A percentile compares a stretch with the other conserved stretches of the same genome.
Evolutionary conservation across 352 stramenopile species (phyloP).

Genomic region (Globisporangium nodosum): DNA sequence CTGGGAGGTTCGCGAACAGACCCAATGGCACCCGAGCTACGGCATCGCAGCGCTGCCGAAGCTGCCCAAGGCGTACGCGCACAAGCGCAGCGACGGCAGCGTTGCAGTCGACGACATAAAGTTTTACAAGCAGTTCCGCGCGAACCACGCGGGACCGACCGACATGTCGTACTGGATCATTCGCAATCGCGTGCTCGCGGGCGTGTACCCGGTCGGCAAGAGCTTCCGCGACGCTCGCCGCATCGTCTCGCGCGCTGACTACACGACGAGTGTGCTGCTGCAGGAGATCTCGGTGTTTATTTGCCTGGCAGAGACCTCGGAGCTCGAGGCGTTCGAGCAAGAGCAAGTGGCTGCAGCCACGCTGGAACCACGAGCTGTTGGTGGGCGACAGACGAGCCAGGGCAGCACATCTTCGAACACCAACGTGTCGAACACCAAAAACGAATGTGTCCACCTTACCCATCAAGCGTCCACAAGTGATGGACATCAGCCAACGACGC

Average conservation of each 20-base stretch:
- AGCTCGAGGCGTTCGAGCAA: conserved; percentile 23
- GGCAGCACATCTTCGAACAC: background rate
- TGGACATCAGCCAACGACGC: conserved; percentile 5
- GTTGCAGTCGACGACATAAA: conserved; percentile 51
- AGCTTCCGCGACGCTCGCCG: conserved; percentile 39
- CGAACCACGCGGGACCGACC: conserved; percentile 52
- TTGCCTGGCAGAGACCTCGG: conserved; percentile 36
- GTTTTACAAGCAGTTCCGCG: conserved; percentile 61
- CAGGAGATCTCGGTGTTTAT: conserved; percentile 66
- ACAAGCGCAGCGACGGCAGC: conserved; percentile 28
- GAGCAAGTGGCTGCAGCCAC: background rate
- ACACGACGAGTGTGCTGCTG: conserved; percentile 54
- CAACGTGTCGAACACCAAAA: background rate
- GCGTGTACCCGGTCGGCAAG: conserved; percentile 42
- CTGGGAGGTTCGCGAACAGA: conserved; percentile 15
- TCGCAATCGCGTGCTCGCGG: conserved; percentile 43
- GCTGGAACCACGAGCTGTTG: background rate
- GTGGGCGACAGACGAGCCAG: too few relatives aligned
- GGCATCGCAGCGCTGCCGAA: conserved; percentile 51
- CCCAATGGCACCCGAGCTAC: conserved; percentile 61
- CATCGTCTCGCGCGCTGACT: conserved; percentile 42
- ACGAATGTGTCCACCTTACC: background rate
- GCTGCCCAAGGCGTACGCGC: conserved; percentile 32
- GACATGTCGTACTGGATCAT: conserved; percentile 74
- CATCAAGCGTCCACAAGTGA: background rate